phyloP scores from a whole-genome alignment of 768 basidiomycete genomes.

The Xerocomus spinulosus region DNA sequence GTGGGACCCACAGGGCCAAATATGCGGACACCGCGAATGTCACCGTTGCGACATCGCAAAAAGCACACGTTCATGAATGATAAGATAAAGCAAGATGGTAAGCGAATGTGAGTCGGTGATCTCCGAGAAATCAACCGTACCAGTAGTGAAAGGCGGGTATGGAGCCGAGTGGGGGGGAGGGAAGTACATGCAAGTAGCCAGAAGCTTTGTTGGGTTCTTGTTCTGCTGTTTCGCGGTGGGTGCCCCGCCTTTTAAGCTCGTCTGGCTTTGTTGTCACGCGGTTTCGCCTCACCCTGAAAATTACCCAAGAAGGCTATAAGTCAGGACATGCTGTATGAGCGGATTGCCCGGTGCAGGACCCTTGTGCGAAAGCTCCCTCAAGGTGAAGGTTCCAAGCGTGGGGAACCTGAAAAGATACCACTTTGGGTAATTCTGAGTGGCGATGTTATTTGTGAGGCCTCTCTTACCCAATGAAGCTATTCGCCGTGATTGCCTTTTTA shows the following conservation, averaged over 20 bases:
- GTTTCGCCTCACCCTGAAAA: conserved; percentile 13
- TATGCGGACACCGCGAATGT: conserved; percentile 22
- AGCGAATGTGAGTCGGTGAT: conserved; percentile 13
- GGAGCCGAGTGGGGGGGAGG: neutral
- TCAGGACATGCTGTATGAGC: conserved; percentile 15
- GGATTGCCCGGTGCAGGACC: conserved; percentile 15
- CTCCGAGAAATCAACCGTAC: conserved; percentile 15
- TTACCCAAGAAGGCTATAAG: conserved; percentile 28
- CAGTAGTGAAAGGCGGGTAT: neutral
- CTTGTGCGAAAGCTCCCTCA: conserved; percentile 29
- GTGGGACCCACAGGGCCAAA: conserved; percentile 36
- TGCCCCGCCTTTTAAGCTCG: conserved; percentile 25
- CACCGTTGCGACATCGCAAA: conserved; percentile 1
- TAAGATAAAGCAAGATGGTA: conserved; percentile 23
- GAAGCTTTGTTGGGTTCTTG: conserved; percentile 4
- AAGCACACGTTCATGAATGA: conserved; percentile 8
- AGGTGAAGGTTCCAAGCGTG: conserved; percentile 5
- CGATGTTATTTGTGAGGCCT: conserved; percentile 10
- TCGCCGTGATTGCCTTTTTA: conserved; percentile 15
- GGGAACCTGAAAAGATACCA: conserved; percentile 14
- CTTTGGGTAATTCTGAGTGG: conserved; percentile 22
- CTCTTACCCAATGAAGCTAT: conserved; percentile 19
- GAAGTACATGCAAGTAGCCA: conserved; percentile 1
- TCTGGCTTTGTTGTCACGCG: conserved; percentile 14
- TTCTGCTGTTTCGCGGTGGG: conserved; percentile 9